Evolutionary conservation across 495 filamentous ascomycete genomes (phyloP).

Genomic region (Tuber indicum): DNA sequence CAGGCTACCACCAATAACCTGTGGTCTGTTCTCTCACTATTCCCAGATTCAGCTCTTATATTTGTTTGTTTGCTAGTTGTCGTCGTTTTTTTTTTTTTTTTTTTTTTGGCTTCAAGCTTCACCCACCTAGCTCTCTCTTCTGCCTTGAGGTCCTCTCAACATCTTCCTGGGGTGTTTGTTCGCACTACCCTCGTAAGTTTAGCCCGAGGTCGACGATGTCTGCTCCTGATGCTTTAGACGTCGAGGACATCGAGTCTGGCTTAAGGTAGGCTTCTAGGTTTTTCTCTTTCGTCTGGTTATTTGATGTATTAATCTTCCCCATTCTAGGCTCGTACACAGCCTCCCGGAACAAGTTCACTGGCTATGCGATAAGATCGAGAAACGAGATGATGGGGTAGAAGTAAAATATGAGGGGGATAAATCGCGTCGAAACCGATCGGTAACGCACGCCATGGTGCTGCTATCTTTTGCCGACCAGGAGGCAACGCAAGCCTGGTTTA

Average conservation of each 20-base stretch:
- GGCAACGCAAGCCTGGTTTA: conserved; percentile 38
- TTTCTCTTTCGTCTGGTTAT: not conserved
- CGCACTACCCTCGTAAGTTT: conserved; percentile 5
- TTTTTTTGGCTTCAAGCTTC: conserved; percentile 17
- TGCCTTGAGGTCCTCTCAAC: not conserved
- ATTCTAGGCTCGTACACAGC: conserved; percentile 35
- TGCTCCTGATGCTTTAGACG: conserved; percentile 24
- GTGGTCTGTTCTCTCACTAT: conserved; percentile 18
- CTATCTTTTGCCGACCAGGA: conserved; percentile 39
- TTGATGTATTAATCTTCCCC: not conserved
- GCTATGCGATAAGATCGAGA: conserved; percentile 39
- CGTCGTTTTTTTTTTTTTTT: no score
- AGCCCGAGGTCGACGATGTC: conserved; percentile 20
- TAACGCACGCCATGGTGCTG: conserved; percentile 37
- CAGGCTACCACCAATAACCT: not conserved
- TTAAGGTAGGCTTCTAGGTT: conserved; percentile 4
- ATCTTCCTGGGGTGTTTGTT: conserved; percentile 7
- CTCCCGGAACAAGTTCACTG: conserved; percentile 41
- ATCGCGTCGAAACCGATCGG: conserved; percentile 31
- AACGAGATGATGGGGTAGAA: conserved; percentile 22
- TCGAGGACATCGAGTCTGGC: conserved; percentile 28
- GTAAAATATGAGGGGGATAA: conserved; percentile 24
- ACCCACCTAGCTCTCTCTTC: not conserved
- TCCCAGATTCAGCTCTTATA: not conserved
- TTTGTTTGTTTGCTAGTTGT: not conserved